Evolutionary conservation across 1,139 yeast genomes (phyloP), one percentile per base, ranked within the genome.

Genomic region (Hemisphaericaspora xylanilytica): DNA sequence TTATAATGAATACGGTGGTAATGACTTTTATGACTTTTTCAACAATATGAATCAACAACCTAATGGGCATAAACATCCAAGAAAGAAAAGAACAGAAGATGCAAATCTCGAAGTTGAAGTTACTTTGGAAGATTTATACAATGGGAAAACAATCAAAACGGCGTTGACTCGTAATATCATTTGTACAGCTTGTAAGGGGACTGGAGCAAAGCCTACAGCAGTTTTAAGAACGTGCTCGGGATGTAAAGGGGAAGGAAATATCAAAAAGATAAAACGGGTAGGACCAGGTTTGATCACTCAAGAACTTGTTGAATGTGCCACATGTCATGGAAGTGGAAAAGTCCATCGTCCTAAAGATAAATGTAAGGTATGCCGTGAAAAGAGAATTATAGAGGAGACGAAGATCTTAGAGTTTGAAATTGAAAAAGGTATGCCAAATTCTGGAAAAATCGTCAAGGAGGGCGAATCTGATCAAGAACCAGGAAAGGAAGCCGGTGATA

Each of bases 401-500:
- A 84, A 86, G 54, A 76, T 85, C 14, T 63, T 89, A 44, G 95
- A 88, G 53, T 87, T 92, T 46, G 81, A 81, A 47, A 79, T 92
- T 24, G 79, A 79, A 6, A 79, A 79, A 35, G 97, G 98, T 1
- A 73, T 88, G 5, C 62, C 65, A 29, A 67, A 73, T 32, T 85
- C 84, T 8, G 89, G 82, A 38, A 58, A 66, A 6, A 74, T 92
- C 18, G 74, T 75, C 1, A 65, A 89, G 42, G 63, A 69, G 36
- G 83, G 81, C 6, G 88, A 83, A 59, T 81, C 96, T 2, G 97
- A 92, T 59, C 80, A 88, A 56, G 81, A 68, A 28, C 81, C 84
- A 5, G 94, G 90, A 1, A 79, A 79, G 52, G 65, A 66, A 34
- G 75, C 96, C 0, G 97, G 97, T 5, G 90, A 89, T 61, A 81